Percentiles rank a stretch among this genome's conserved stretches.
phyloP scores from a whole-genome alignment of 352 stramenopile species.

The Pythium volutum region DNA sequence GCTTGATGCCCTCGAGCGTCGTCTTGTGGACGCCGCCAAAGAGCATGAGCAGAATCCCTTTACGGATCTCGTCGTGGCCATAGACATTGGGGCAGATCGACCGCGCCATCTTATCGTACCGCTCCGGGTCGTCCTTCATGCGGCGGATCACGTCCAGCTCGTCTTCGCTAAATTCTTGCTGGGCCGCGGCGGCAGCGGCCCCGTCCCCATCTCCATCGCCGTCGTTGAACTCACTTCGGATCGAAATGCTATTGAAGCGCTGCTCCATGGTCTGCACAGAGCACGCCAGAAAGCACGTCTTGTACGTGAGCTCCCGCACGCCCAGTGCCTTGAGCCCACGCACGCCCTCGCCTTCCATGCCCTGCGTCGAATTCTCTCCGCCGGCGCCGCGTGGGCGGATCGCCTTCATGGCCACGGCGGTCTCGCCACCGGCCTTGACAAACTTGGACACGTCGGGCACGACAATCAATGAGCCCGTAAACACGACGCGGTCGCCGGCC shows the following conservation, averaged over 20 bases:
- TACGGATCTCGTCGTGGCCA: conserved; percentile 94
- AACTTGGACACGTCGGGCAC: conserved; percentile 95
- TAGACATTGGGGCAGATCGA: conserved; percentile 97
- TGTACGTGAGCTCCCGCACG: conserved; percentile 97
- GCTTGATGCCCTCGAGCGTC: conserved; percentile 95
- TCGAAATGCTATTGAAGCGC: conserved; percentile 85
- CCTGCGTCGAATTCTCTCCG: conserved; percentile 65
- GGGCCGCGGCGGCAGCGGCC: conserved; percentile 21
- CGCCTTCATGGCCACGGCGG: conserved; percentile 47
- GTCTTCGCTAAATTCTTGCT: conserved; percentile 88
- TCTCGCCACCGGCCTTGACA: conserved; percentile 61
- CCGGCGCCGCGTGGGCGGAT: conserved; percentile 28
- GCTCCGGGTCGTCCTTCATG: conserved; percentile 89
- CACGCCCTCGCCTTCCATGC: conserved; percentile 90
- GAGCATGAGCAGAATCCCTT: conserved; percentile 96
- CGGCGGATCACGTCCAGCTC: conserved; percentile 91
- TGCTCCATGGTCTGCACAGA: conserved; percentile 92
- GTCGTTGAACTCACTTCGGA: conserved; percentile 72
- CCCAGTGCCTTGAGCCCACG: conserved; percentile 94
- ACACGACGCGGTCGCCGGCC: conserved; percentile 94
- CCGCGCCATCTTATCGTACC: conserved; percentile 93
- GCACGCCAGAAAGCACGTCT: conserved; percentile 96
- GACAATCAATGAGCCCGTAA: conserved; percentile 95
- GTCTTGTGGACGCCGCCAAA: conserved; percentile 98
- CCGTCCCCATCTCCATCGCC: conserved; percentile 31